Evolutionary conservation across 73 alveolate genomes (phyloP).

Genomic region (Paramecium biaurelia): DNA sequence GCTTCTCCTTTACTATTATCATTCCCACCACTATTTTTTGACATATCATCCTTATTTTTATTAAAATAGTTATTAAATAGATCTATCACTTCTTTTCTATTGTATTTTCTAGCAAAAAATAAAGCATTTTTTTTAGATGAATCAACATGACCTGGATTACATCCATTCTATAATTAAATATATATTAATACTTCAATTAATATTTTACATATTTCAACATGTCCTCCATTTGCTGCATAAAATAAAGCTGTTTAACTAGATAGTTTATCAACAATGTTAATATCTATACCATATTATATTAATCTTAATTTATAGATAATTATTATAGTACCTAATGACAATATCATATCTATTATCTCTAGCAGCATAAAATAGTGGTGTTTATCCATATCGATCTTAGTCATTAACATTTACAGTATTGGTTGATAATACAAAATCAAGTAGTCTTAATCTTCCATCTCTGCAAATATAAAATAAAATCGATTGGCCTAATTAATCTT

Average conservation of each 20-base stretch:
- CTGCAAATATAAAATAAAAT: constrained; percentile 52
- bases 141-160: constrained; percentile 80
- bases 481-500: constrained; percentile 51
- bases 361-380: constrained; percentile 83
- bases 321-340: background rate
- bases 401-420: constrained; percentile 33
- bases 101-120: constrained; percentile 79
- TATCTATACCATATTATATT: constrained; percentile 76
- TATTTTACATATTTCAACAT: constrained; percentile 73
- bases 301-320: constrained; percentile 12
- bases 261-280: constrained; percentile 77
- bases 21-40: constrained; percentile 29
- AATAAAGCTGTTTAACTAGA: constrained; percentile 88
- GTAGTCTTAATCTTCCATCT: constrained; percentile 57
- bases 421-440: constrained; percentile 13
- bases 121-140: constrained; percentile 74
- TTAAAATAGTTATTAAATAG: constrained; percentile 54
- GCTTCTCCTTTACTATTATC: constrained; percentile 47
- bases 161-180: constrained; percentile 62
- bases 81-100: constrained; percentile 73
- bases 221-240: constrained; percentile 94
- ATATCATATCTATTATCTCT: constrained; percentile 82
- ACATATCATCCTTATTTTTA: constrained; percentile 37
- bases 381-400: constrained; percentile 60
- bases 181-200: constrained; percentile 61